Evolutionary conservation across 139 green algal genomes (phyloP).

Genomic region (Chlamydomonas asymmetrica): DNA sequence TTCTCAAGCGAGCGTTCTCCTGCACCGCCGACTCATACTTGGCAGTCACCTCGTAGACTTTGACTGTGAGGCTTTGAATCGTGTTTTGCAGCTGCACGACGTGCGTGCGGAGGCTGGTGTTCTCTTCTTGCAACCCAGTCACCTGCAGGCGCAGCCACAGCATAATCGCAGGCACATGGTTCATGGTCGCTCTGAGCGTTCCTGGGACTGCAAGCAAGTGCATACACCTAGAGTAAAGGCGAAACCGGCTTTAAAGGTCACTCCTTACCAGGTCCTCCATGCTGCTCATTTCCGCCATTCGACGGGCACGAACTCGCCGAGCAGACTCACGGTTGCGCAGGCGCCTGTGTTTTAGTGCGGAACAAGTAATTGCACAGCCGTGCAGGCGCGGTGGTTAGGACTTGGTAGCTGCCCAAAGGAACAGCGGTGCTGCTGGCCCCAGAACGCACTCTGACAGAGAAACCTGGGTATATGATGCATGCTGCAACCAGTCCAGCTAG

Average conservation of each 20-base stretch:
- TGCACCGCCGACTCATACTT: conserved; percentile 20
- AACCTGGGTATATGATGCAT: background rate
- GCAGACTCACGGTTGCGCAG: conserved; percentile 28
- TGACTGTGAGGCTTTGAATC: conserved; percentile 17
- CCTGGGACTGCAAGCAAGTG: too few species aligned
- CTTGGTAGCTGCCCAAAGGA: background rate
- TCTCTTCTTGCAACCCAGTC: conserved; percentile 10
- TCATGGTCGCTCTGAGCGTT: too few species aligned
- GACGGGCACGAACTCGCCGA: conserved; percentile 14
- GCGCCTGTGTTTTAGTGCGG: too few species aligned
- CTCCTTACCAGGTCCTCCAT: too few species aligned
- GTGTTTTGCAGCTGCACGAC: conserved; percentile 14
- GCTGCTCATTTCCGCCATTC: conserved; percentile 12
- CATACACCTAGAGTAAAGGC: too few species aligned
- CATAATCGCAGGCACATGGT: too few species aligned
- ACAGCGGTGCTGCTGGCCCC: background rate
- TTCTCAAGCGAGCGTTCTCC: conserved; percentile 7
- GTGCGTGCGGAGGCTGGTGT: conserved; percentile 1
- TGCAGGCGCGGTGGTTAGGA: too few species aligned
- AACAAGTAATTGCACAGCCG: too few species aligned
- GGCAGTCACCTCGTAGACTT: conserved; percentile 20
- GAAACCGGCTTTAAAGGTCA: too few species aligned
- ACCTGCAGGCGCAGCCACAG: too few species aligned
- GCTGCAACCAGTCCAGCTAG: background rate
- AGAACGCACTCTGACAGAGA: background rate